phyloP scores from a whole-genome alignment of 345 rosid species.

The Lumnitzera racemosa region DNA sequence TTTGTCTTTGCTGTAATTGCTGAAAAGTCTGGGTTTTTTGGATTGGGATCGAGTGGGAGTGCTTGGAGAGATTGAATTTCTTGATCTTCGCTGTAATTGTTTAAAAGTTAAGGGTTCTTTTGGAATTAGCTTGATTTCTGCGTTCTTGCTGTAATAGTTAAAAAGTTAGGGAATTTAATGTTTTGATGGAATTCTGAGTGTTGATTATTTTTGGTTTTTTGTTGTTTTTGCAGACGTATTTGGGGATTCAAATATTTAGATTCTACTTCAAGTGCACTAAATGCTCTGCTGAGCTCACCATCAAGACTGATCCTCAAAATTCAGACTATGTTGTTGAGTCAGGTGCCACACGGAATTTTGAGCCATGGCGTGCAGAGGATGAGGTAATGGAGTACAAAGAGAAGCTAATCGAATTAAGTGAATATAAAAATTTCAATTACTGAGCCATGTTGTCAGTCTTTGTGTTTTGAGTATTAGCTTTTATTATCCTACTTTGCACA shows the following conservation, averaged over 20 bases:
- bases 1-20: not conserved
- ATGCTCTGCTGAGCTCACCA: slow-evolving; percentile 84
- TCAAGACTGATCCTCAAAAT: slow-evolving; percentile 93
- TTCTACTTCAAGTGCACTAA: slow-evolving; percentile 93
- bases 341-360: slow-evolving; percentile 79
- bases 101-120: too few species aligned
- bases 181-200: not conserved
- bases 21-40: too few species aligned
- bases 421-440: not conserved
- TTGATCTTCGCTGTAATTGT: too few species aligned
- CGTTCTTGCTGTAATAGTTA: too few species aligned
- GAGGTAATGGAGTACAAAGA: slow-evolving; percentile 30
- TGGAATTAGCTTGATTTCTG: too few species aligned
- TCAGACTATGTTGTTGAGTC: slow-evolving; percentile 88
- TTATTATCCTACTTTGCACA: too few species aligned
- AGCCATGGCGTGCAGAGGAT: slow-evolving; percentile 95
- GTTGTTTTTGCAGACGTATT: slow-evolving; percentile 52
- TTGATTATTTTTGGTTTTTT: not conserved
- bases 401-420: too few species aligned
- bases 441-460: not conserved
- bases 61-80: too few species aligned
- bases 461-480: not conserved
- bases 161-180: too few species aligned
- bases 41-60: too few species aligned
- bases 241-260: slow-evolving; percentile 84